Evolutionary conservation across 2,329 filamentous ascomycete genomes (phyloP).

Genomic region (Pseudogymnoascus sp.): DNA sequence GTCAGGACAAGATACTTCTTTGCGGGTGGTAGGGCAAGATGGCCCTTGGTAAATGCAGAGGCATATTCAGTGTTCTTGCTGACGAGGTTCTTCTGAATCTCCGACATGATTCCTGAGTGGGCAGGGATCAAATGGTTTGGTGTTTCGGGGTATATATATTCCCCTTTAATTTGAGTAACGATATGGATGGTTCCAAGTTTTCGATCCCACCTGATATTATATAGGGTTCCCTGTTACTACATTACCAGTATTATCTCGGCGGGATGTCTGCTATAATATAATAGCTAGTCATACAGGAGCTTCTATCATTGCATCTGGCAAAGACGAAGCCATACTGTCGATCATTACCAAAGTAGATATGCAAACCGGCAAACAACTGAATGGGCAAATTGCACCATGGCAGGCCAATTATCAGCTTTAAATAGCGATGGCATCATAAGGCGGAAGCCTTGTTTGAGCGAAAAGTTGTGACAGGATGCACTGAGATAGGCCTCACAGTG

Average conservation of each 20-base stretch:
- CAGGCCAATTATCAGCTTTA: neutral
- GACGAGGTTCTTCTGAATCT: slow-evolving; percentile 45
- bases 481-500: neutral
- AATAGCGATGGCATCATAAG: neutral
- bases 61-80: slow-evolving; percentile 50
- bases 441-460: neutral
- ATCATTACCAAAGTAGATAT: neutral
- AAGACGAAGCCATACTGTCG: neutral
- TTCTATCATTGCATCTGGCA: neutral
- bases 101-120: neutral
- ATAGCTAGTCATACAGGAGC: neutral
- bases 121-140: neutral
- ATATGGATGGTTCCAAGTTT: neutral
- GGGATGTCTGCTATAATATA: neutral
- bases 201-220: neutral
- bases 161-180: neutral
- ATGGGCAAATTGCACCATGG: neutral
- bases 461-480: neutral
- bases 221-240: neutral
- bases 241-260: neutral
- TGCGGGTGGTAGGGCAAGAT: slow-evolving; percentile 58
- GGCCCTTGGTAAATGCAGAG: slow-evolving; percentile 52
- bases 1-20: slow-evolving; percentile 54
- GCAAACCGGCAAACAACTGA: neutral
- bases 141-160: neutral